These are phyloP conservation scores for Colletotrichum falcatum DNA, from an alignment of 2,329 filamentous ascomycete genomes.

Conservation along the genomic window DNA sequence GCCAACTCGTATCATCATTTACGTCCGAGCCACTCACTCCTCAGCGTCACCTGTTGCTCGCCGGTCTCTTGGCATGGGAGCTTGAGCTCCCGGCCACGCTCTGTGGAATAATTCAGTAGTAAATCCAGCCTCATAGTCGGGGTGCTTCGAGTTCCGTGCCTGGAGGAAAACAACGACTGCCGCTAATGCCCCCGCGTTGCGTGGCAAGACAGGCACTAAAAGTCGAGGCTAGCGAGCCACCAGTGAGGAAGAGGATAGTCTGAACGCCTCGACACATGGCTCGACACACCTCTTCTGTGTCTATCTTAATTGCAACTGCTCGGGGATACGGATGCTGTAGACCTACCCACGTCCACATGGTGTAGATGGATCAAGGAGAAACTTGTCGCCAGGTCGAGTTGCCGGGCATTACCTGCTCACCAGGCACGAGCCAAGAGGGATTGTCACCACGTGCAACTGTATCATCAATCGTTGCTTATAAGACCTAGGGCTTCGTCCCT, in stretches of 20 bases:
- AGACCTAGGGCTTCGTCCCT: not conserved
- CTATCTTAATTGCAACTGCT: too few relatives aligned
- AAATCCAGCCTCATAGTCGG: not conserved
- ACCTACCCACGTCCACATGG: not conserved
- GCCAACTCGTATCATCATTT: too few relatives aligned
- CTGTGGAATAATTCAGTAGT: not conserved
- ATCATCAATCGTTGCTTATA: not conserved
- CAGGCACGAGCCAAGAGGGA: not conserved
- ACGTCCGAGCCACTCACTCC: not conserved
- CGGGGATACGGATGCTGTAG: too few relatives aligned
- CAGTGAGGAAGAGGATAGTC: not conserved
- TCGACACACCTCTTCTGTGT: not conserved
- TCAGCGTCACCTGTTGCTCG: not conserved
- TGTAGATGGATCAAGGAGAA: not conserved
- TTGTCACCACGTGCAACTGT: not conserved
- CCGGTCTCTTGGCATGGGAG: not conserved
- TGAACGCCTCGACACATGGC: conserved; percentile 5
- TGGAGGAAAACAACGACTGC: not conserved
- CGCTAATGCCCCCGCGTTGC: not conserved
- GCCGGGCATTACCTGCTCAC: not conserved
- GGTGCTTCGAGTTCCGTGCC: not conserved
- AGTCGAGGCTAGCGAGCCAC: conserved; percentile 10
- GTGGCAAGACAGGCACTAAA: conserved; percentile 7
- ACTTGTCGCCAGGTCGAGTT: not conserved
- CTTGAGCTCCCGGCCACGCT: not conserved